phyloP scores from a whole-genome alignment of 164 flowering plant genomes.

The Berberis thunbergii region DNA sequence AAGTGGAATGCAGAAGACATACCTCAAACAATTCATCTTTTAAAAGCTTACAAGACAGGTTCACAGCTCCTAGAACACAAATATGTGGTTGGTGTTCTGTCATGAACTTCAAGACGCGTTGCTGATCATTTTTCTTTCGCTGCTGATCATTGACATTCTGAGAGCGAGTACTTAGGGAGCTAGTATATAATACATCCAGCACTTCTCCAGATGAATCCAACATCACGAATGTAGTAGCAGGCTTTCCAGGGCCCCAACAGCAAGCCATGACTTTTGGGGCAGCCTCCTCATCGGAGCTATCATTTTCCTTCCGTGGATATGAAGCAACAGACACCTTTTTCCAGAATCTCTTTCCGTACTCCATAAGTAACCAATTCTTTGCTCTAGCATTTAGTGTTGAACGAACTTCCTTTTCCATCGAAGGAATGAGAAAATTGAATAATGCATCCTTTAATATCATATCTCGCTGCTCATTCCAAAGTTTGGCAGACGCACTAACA shows the following conservation, averaged over 20 bases:
- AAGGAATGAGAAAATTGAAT: constrained; percentile 54
- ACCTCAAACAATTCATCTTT: constrained; percentile 97
- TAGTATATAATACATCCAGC: constrained; percentile 72
- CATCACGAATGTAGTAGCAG: constrained; percentile 95
- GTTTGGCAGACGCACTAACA: constrained; percentile 79
- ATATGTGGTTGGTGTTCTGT: constrained; percentile 91
- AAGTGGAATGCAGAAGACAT: not conserved
- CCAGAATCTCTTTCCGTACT: constrained; percentile 79
- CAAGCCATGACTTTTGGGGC: constrained; percentile 96
- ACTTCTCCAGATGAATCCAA: constrained; percentile 92
- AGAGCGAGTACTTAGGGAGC: constrained; percentile 61
- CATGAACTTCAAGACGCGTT: constrained; percentile 79
- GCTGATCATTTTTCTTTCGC: constrained; percentile 81
- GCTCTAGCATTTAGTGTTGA: constrained; percentile 62
- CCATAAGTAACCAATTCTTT: constrained; percentile 64
- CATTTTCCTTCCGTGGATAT: constrained; percentile 67
- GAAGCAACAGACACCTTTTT: constrained; percentile 88
- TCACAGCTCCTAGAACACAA: constrained; percentile 84
- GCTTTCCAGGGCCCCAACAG: constrained; percentile 97
- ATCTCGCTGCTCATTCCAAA: constrained; percentile 92
- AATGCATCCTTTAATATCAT: constrained; percentile 74
- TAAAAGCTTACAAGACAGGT: constrained; percentile 64
- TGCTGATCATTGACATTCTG: constrained; percentile 80
- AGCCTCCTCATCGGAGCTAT: constrained; percentile 64
- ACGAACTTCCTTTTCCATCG: constrained; percentile 93